Conservation (phyloP, 192 early-diverging fungal genomes). For the Coemansia sp. region DNA sequence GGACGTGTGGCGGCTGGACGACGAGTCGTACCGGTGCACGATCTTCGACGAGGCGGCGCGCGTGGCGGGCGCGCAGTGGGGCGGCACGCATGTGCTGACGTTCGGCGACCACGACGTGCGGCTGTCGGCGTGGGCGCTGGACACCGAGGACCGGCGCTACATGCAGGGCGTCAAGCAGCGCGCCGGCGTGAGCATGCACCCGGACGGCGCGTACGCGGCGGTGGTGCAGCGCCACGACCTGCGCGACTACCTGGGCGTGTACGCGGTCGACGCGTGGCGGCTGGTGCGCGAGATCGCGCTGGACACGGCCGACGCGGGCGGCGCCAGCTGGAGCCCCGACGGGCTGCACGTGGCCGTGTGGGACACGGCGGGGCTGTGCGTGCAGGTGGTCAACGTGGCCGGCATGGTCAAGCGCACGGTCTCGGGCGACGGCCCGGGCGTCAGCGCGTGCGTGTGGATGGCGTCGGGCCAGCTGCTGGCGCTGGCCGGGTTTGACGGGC, state of each 20-base stretch:
- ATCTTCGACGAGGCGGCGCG: constrained; percentile 36
- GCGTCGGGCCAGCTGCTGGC: constrained; percentile 43
- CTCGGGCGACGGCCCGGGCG: constrained; percentile 20
- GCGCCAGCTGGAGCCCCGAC: constrained; percentile 38
- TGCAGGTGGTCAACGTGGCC: constrained; percentile 23
- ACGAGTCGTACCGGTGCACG: constrained; percentile 37
- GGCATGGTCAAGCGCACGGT: constrained; percentile 31
- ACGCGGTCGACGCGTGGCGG: constrained; percentile 29
- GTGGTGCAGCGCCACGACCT: constrained; percentile 48
- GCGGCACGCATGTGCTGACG: constrained; percentile 32
- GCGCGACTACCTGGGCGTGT: constrained; percentile 42
- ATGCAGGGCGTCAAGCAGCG: constrained; percentile 41
- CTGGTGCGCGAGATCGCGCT: constrained; percentile 30
- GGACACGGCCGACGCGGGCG: constrained; percentile 22
- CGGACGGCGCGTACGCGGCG: constrained; percentile 31
- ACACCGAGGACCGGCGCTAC: constrained; percentile 23
- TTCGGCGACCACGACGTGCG: constrained; percentile 48
- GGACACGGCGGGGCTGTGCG: constrained; percentile 22
- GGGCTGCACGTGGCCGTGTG: constrained; percentile 39
- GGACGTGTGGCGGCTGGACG: constrained; percentile 45
- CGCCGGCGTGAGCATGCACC: constrained; percentile 28
- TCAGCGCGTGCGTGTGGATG: constrained; percentile 26
- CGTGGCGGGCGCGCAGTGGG: constrained; percentile 33
- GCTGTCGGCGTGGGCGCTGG: constrained; percentile 44
- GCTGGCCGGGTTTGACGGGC: constrained; percentile 25